phyloP scores from a whole-genome alignment of 768 basidiomycete genomes.

The Suillus tomentosus region DNA sequence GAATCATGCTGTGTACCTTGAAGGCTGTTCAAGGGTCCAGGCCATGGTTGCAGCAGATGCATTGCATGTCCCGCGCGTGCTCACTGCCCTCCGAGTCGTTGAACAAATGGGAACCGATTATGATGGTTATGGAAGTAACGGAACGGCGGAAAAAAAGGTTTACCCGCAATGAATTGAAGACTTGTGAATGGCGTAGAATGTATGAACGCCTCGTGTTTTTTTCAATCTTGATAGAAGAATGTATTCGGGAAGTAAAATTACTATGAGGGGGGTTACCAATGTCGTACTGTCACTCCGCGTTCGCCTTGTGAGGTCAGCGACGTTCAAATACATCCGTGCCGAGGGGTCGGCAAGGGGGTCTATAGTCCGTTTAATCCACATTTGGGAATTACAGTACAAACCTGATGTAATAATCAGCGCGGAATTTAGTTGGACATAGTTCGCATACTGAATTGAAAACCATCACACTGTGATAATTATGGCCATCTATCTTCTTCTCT shows the following conservation, averaged over 20 bases:
- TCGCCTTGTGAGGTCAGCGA: neutral
- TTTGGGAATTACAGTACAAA: neutral
- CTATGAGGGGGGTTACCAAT: neutral
- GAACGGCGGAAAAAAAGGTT: conserved; percentile 6
- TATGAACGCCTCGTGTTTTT: conserved; percentile 7
- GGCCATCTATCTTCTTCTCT: conserved; percentile 22
- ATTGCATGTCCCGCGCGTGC: too few relatives aligned
- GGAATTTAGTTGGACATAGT: conserved; percentile 9
- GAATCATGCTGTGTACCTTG: neutral
- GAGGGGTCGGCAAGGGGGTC: conserved; percentile 1
- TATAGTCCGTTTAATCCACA: neutral
- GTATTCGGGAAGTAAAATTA: neutral
- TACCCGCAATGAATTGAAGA: conserved; percentile 1
- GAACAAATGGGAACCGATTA: neutral
- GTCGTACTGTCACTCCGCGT: neutral
- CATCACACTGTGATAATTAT: conserved; percentile 18
- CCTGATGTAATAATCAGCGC: neutral
- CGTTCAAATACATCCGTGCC: neutral
- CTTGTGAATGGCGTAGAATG: neutral
- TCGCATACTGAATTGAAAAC: conserved; percentile 2
- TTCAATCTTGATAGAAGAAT: neutral
- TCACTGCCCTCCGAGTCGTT: too few relatives aligned
- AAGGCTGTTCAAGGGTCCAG: neutral
- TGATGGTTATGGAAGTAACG: neutral
- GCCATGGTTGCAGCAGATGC: too few relatives aligned